Evolutionary conservation across 75 land plant species (phyloP).

Genomic region (Adiantum capillusveneris): DNA sequence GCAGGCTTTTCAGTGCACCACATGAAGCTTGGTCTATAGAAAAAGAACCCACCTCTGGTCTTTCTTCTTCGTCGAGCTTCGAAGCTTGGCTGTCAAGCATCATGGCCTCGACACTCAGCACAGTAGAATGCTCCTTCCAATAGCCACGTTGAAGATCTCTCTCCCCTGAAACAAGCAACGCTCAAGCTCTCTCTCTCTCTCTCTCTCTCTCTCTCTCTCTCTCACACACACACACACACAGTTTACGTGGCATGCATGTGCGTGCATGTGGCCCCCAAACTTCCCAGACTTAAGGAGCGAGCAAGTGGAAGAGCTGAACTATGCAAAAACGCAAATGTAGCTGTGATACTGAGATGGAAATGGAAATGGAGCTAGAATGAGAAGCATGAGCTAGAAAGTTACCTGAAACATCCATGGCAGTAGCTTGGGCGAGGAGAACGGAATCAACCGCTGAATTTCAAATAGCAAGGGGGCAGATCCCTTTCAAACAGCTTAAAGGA

Average conservation of each 20-base stretch:
- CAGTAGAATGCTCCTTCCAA: constrained; percentile 86
- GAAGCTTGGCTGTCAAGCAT: constrained; percentile 93
- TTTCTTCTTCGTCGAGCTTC: constrained; percentile 85
- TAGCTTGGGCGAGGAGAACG: no score
- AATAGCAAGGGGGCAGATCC: no score
- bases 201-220: not conserved
- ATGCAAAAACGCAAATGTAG: no score
- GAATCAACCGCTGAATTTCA: no score
- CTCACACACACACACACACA: not conserved
- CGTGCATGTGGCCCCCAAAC: constrained; percentile 2
- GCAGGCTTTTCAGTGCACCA: not conserved
- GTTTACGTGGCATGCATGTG: not conserved
- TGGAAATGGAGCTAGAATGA: no score
- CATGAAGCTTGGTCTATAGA: not conserved
- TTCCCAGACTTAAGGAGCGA: no score
- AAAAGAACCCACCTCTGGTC: constrained; percentile 67
- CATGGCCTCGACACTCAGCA: constrained; percentile 88
- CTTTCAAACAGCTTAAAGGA: no score
- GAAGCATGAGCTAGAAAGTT: no score
- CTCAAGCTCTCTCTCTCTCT: not conserved
- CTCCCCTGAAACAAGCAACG: constrained; percentile 29
- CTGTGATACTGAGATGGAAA: no score
- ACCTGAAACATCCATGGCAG: no score
- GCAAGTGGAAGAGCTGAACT: no score
- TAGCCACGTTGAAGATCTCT: constrained; percentile 63